phyloP scores from a whole-genome alignment of 352 stramenopile genomes.

The Globisporangium middletonii region DNA sequence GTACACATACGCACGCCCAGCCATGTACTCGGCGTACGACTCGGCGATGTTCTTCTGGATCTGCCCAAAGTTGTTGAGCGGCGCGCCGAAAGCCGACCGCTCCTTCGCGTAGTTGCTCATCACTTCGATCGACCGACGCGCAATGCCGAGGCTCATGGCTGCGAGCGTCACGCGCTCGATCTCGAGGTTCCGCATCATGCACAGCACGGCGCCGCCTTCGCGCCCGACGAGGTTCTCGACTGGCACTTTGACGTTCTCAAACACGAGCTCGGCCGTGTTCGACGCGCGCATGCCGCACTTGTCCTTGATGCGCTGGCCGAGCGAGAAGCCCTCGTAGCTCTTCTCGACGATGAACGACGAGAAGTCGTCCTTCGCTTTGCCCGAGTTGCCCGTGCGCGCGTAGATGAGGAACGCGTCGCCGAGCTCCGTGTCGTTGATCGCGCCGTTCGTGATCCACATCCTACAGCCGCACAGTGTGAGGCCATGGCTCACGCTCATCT shows the following conservation, averaged over 20 bases:
- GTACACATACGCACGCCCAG: conserved; percentile 96
- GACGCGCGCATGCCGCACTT: conserved; percentile 98
- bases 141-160: conserved; percentile 96
- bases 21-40: conserved; percentile 98
- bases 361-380: conserved; percentile 87
- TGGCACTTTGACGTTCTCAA: conserved; percentile 95
- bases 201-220: conserved; percentile 71
- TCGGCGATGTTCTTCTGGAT: conserved; percentile 97
- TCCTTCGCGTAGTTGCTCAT: conserved; percentile 95
- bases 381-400: conserved; percentile 89
- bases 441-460: conserved; percentile 99
- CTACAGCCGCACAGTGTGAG: conserved; percentile 16
- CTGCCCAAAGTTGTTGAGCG: conserved; percentile 89
- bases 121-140: conserved; percentile 94
- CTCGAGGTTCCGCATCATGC: conserved; percentile 98
- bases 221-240: conserved; percentile 90
- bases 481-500: background rate
- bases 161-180: conserved; percentile 97
- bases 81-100: conserved; percentile 91
- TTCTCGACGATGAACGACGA: conserved; percentile 98
- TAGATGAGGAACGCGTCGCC: conserved; percentile 99
- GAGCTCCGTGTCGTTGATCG: conserved; percentile 91
- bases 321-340: conserved; percentile 92
- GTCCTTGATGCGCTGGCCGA: conserved; percentile 98
- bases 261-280: conserved; percentile 98